A percentile compares a stretch with the other conserved stretches of the same genome.
These are phyloP conservation scores for Mycena belliarum DNA, from an alignment of 768 basidiomycete species.

Conservation along the genomic window DNA sequence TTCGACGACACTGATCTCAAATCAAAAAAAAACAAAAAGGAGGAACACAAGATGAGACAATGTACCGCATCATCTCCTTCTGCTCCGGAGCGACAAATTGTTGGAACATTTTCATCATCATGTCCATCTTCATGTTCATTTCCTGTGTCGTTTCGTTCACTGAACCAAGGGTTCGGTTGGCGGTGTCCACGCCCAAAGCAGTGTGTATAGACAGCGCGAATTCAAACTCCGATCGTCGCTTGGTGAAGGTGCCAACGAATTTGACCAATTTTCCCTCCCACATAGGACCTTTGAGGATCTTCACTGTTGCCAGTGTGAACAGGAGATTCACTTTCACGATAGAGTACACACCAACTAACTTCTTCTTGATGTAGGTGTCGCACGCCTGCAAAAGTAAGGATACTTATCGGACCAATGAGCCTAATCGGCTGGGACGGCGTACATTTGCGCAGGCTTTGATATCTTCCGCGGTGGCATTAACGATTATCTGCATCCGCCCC, in stretches of 20 bases:
- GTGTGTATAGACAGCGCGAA: conserved; percentile 32
- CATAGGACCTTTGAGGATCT: conserved; percentile 31
- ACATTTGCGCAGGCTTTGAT: conserved; percentile 35
- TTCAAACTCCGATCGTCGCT: conserved; percentile 27
- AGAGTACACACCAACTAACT: neutral
- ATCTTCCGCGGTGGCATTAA: conserved; percentile 27
- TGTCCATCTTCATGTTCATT: conserved; percentile 22
- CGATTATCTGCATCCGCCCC: conserved; percentile 32
- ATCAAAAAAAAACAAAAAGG: too few species aligned
- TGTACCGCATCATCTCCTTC: conserved; percentile 24
- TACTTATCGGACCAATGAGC: too few species aligned
- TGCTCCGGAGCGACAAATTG: conserved; percentile 25
- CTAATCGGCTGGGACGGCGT: too few species aligned
- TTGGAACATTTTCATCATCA: conserved; percentile 27
- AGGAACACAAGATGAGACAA: neutral
- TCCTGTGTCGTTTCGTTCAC: conserved; percentile 16
- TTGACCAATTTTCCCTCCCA: conserved; percentile 30
- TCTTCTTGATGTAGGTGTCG: conserved; percentile 11
- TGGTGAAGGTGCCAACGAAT: conserved; percentile 25
- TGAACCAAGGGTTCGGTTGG: neutral
- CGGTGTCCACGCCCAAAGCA: conserved; percentile 23
- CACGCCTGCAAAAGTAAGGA: neutral
- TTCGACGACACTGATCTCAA: conserved; percentile 23
- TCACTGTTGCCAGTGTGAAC: conserved; percentile 15
- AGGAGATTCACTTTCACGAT: too few species aligned